Percentiles rank a stretch among this genome's conserved stretches.
Conservation (phyloP, 352 stramenopile genomes). For the Phytopythium oedochilum region DNA sequence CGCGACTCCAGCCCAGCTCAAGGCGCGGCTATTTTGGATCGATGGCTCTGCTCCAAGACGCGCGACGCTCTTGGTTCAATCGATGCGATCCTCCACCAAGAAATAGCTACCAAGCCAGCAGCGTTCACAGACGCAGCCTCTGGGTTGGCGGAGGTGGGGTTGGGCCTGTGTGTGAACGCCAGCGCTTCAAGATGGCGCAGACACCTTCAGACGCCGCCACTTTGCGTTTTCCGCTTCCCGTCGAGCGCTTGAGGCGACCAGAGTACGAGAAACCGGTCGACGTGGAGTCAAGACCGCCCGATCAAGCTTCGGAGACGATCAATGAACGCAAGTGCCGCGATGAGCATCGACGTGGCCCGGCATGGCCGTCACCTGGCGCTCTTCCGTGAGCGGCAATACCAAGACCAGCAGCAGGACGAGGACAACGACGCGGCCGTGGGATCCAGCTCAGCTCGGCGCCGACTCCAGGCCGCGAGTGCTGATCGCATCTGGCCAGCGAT, state of each 20-base stretch:
- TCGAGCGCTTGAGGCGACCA: background rate
- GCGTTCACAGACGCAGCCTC: background rate
- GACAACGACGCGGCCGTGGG: background rate
- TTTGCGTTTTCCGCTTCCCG: background rate
- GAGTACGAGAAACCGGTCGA: background rate
- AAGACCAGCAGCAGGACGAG: constrained; percentile 1
- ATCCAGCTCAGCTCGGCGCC: background rate
- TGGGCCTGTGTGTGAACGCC: background rate
- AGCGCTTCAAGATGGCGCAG: background rate
- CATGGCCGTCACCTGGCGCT: background rate
- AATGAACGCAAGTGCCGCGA: background rate
- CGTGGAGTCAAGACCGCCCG: background rate
- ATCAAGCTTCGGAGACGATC: background rate
- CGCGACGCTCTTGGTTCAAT: background rate
- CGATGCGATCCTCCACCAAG: background rate
- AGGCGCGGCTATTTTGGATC: background rate
- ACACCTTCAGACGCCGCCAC: background rate
- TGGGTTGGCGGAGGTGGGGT: background rate
- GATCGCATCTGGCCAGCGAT: background rate
- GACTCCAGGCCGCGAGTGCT: background rate
- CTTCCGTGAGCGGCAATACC: background rate
- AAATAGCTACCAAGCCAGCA: background rate
- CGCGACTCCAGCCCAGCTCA: background rate
- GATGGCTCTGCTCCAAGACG: background rate
- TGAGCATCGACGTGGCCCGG: background rate